Evolutionary conservation across 306 rosid genomes (phyloP).

Genomic region (Potentilla sterilis): DNA sequence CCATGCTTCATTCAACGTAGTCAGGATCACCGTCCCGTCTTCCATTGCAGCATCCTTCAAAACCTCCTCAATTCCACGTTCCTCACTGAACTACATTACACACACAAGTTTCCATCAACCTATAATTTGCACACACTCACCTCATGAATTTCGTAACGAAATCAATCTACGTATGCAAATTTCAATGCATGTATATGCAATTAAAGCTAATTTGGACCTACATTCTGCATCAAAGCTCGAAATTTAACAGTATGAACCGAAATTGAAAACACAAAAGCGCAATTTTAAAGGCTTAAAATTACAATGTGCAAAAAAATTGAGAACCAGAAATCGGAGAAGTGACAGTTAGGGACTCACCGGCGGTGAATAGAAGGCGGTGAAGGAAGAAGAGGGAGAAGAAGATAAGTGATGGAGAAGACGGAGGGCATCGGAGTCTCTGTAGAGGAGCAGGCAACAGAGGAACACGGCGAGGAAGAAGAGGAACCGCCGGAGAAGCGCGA

Average conservation of each 20-base stretch:
- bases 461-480: conserved; percentile 48
- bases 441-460: conserved; percentile 48
- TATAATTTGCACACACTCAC: neutral
- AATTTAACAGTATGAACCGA: neutral
- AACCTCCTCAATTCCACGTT: conserved; percentile 54
- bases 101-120: neutral
- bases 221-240: neutral
- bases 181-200: neutral
- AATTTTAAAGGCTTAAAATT: neutral
- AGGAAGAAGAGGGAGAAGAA: conserved; percentile 31
- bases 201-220: neutral
- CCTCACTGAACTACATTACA: conserved; percentile 30
- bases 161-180: neutral
- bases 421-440: conserved; percentile 43
- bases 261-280: neutral
- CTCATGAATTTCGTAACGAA: neutral
- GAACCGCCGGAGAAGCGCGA: conserved; percentile 1
- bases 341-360: conserved; percentile 41
- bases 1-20: conserved; percentile 95
- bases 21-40: conserved; percentile 76
- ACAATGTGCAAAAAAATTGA: neutral
- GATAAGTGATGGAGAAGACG: conserved; percentile 43
- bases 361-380: conserved; percentile 27
- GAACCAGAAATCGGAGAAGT: neutral
- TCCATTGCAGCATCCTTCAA: conserved; percentile 71